Percentiles rank a stretch among this genome's conserved stretches.
Evolutionary conservation across 148 eudicot genomes (phyloP).

Genomic region (Rheum nobile): DNA sequence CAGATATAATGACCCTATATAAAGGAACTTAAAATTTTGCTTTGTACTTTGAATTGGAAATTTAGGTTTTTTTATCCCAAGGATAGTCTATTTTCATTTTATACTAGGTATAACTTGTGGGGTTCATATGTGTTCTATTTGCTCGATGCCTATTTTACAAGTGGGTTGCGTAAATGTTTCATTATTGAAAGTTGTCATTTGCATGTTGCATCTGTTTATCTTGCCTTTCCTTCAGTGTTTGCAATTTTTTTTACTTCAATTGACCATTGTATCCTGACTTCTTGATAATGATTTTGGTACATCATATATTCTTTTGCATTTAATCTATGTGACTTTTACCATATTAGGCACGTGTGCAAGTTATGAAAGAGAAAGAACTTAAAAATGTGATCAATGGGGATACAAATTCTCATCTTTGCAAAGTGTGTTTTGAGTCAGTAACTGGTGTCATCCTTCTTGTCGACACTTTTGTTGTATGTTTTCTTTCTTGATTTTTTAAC

Average conservation of each 20-base stretch:
- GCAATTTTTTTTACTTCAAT: not conserved
- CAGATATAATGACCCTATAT: constrained; percentile 6
- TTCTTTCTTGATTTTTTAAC: not conserved
- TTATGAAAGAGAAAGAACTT: constrained; percentile 90
- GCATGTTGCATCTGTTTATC: not conserved
- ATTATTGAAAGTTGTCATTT: not conserved
- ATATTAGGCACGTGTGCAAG: constrained; percentile 86
- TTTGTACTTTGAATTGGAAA: not conserved
- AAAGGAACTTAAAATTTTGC: not conserved
- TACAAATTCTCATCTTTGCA: constrained; percentile 78
- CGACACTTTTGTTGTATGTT: constrained; percentile 80
- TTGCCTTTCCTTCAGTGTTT: not conserved
- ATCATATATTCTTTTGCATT: not conserved
- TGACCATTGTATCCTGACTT: not conserved
- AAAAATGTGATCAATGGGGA: constrained; percentile 48
- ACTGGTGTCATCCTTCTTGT: constrained; percentile 84
- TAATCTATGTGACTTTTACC: not conserved
- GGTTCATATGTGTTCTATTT: not conserved
- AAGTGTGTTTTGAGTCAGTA: constrained; percentile 83
- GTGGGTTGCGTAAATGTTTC: not conserved
- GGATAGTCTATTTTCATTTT: not conserved
- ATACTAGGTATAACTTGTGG: not conserved
- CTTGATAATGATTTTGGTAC: not conserved
- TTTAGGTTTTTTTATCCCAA: not conserved
- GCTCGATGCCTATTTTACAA: not conserved